These are phyloP conservation scores for Rhytidiadelphus loreus DNA, from an alignment of 225 moss, liverwort and hornwort genomes.

Conservation along the genomic window DNA sequence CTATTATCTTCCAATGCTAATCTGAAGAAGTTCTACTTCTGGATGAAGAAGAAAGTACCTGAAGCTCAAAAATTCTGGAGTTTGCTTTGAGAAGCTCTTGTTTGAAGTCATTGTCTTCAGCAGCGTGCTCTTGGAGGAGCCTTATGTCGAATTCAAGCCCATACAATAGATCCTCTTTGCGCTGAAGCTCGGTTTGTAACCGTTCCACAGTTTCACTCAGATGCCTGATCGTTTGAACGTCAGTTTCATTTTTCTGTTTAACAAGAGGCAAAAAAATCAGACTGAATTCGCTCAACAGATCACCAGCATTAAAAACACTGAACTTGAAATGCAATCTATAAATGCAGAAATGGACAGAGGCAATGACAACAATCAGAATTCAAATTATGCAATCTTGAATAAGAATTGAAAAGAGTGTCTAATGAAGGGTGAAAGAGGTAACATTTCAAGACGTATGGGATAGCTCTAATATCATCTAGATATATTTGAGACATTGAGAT, in stretches of 20 bases:
- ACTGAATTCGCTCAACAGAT: not conserved
- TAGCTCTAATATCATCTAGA: too few relatives aligned
- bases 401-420: not conserved
- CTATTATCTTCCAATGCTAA: not conserved
- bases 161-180: constrained; percentile 20
- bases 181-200: constrained; percentile 16
- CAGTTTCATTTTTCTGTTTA: constrained; percentile 12
- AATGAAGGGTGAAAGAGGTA: not conserved
- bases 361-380: not conserved
- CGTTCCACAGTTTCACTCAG: constrained; percentile 9
- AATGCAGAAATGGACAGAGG: not conserved
- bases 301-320: not conserved
- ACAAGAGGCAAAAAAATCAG: not conserved
- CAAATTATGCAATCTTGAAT: not conserved
- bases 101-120: constrained; percentile 18
- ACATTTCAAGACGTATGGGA: not conserved
- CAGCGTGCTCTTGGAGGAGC: constrained; percentile 26
- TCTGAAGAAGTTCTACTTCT: not conserved
- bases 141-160: constrained; percentile 34
- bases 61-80: constrained; percentile 2
- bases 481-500: too few relatives aligned
- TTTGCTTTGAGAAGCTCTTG: constrained; percentile 30
- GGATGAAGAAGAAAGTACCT: not conserved
- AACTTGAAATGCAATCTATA: not conserved
- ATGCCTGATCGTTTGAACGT: not conserved